These are phyloP conservation scores for Ensete glaucum DNA, from an alignment of 176 grass and related monocot genomes.

Conservation along the genomic window DNA sequence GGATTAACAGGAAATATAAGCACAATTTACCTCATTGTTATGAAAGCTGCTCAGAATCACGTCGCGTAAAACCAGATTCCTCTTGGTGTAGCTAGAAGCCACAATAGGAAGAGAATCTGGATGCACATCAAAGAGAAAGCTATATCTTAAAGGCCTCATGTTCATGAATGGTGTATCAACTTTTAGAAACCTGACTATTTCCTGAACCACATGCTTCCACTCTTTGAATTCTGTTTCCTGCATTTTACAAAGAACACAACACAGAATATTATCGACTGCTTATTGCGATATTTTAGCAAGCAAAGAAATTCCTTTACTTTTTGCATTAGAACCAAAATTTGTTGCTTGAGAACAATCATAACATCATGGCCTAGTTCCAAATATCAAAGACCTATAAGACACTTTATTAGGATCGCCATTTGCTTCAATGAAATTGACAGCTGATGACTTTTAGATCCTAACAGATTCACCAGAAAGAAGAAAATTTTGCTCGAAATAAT, in stretches of 20 bases:
- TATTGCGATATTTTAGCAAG: not conserved
- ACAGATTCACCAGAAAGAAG: not conserved
- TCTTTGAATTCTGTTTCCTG: constrained; percentile 85
- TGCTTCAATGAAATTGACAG: not conserved
- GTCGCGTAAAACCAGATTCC: constrained; percentile 54
- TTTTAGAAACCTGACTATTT: constrained; percentile 70
- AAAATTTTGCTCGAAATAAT: not conserved
- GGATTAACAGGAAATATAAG: constrained; percentile 1
- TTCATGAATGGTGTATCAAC: constrained; percentile 76
- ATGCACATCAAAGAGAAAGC: constrained; percentile 60
- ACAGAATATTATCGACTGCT: not conserved
- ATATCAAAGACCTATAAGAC: not conserved
- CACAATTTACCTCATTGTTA: constrained; percentile 52
- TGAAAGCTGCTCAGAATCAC: constrained; percentile 60
- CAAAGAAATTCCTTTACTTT: not conserved
- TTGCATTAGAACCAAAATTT: not conserved
- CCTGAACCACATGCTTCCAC: constrained; percentile 73
- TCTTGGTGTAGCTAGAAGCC: constrained; percentile 35
- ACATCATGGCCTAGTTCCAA: not conserved
- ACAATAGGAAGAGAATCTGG: constrained; percentile 42
- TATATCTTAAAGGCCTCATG: constrained; percentile 80
- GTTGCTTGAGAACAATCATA: not conserved
- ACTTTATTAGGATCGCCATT: not conserved
- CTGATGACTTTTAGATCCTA: not conserved
- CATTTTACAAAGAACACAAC: not conserved